phyloP scores from a whole-genome alignment of 2,329 filamentous ascomycete species.

The Claviceps sp. region DNA sequence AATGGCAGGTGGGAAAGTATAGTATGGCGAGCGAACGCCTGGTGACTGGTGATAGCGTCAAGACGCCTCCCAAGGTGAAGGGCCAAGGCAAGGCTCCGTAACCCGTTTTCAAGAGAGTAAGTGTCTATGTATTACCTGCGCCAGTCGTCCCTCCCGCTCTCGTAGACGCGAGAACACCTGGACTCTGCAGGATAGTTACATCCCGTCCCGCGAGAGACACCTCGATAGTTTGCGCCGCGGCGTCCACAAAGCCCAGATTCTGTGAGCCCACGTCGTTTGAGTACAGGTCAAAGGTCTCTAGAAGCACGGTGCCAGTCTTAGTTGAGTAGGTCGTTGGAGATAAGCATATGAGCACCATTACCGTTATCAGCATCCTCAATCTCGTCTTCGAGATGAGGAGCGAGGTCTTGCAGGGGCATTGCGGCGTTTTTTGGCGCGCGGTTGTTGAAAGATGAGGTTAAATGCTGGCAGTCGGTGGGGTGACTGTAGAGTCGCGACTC shows the following conservation, averaged over 20 bases:
- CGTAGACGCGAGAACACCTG: conserved; percentile 63
- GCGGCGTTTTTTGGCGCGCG: too few species aligned
- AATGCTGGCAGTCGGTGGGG: too few species aligned
- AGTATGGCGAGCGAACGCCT: background rate
- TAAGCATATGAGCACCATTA: background rate
- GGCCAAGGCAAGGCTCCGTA: too few species aligned
- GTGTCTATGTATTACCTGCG: conserved; percentile 23
- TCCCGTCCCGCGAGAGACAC: conserved; percentile 57
- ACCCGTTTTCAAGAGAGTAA: too few species aligned
- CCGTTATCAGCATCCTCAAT: background rate
- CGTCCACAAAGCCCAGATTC: conserved; percentile 75
- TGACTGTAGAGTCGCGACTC: too few species aligned
- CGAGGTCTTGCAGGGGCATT: too few species aligned
- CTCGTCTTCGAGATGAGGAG: background rate
- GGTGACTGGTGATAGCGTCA: conserved; percentile 6
- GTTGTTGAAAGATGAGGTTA: too few species aligned
- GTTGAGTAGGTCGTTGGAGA: background rate
- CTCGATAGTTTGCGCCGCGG: conserved; percentile 50
- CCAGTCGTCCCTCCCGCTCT: conserved; percentile 48
- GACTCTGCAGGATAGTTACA: conserved; percentile 70
- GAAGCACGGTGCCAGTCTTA: background rate
- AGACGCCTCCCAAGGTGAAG: too few species aligned
- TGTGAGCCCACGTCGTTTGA: conserved; percentile 59
- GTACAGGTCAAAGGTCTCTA: conserved; percentile 84
- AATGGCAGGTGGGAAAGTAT: too few species aligned